Evolutionary conservation across 2,329 filamentous ascomycete genomes (phyloP).

Genomic region (Pleoardoris graminearum): DNA sequence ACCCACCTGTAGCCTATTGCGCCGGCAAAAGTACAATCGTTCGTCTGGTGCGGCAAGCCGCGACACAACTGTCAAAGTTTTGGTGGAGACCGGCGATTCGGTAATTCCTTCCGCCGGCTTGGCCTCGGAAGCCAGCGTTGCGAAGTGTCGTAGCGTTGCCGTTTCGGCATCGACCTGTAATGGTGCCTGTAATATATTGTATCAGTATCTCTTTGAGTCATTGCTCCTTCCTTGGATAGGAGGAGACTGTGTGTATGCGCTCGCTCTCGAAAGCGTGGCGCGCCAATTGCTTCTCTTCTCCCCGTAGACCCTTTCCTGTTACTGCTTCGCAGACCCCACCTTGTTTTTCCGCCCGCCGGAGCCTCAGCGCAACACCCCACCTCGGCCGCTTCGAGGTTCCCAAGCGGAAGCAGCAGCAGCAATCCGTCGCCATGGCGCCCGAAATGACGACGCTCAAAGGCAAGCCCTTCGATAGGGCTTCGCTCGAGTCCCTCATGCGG

Average conservation of each 20-base stretch:
- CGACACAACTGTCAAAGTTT: too few relatives aligned
- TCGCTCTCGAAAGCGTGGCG: constrained; percentile 45
- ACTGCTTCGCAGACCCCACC: constrained; percentile 32
- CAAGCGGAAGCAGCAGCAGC: constrained; percentile 37
- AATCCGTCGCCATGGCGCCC: constrained; percentile 31
- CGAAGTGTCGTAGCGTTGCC: constrained; percentile 14
- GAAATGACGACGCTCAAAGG: constrained; percentile 66
- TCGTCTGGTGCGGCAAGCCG: too few relatives aligned
- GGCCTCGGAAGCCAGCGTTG: too few relatives aligned
- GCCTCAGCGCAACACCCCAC: constrained; percentile 40
- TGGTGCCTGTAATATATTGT: constrained; percentile 25
- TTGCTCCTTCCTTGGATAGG: constrained; percentile 29
- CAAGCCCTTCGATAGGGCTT: constrained; percentile 80
- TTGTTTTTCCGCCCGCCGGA: constrained; percentile 34
- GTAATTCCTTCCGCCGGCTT: too few relatives aligned
- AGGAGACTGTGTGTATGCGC: constrained; percentile 44
- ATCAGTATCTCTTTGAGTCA: constrained; percentile 19
- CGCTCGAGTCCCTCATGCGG: constrained; percentile 82
- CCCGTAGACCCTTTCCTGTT: constrained; percentile 31
- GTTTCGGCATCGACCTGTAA: constrained; percentile 11
- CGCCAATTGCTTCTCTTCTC: constrained; percentile 36
- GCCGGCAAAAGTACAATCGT: too few relatives aligned
- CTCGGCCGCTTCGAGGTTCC: constrained; percentile 34
- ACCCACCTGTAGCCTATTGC: too few relatives aligned
- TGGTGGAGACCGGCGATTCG: too few relatives aligned